Evolutionary conservation across 495 filamentous ascomycete genomes (phyloP).

Genomic region (Viridothelium virens): DNA sequence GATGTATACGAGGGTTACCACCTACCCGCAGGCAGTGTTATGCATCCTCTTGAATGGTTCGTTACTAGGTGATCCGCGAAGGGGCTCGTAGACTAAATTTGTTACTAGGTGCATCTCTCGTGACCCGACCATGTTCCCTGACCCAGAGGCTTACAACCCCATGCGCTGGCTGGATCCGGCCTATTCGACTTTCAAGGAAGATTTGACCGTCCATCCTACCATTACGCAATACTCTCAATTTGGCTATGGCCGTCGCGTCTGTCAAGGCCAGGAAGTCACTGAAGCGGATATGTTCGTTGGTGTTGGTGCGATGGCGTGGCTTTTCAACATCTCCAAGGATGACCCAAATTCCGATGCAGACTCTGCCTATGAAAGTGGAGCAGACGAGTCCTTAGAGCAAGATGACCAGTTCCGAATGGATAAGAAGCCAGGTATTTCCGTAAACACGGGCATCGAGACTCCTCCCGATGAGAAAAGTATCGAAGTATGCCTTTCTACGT

Average conservation of each 20-base stretch:
- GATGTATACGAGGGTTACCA: conserved; percentile 50
- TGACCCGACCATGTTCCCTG: conserved; percentile 29
- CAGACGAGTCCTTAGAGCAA: conserved; percentile 3
- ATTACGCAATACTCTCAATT: conserved; percentile 50
- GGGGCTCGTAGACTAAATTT: background rate
- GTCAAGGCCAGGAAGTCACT: conserved; percentile 50
- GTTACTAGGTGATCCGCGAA: background rate
- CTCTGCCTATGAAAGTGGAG: conserved; percentile 2
- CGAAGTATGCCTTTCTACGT: background rate
- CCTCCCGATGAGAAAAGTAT: background rate
- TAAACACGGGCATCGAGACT: background rate
- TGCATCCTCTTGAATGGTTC: conserved; percentile 47
- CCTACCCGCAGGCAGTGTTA: conserved; percentile 49
- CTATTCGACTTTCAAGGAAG: conserved; percentile 49
- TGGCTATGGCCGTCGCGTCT: conserved; percentile 54
- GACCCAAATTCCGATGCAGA: background rate
- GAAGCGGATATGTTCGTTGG: conserved; percentile 50
- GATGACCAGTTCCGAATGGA: conserved; percentile 5
- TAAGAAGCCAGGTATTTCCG: background rate
- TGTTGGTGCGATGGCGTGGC: conserved; percentile 54
- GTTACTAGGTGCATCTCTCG: conserved; percentile 30
- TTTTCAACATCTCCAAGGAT: conserved; percentile 45
- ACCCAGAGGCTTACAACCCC: conserved; percentile 35
- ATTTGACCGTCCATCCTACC: conserved; percentile 47
- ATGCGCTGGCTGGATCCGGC: conserved; percentile 33